A percentile compares a stretch with the other conserved stretches of the same genome.
Evolutionary conservation across 2,329 filamentous ascomycete species (phyloP).

Genomic region (Colletotrichum sp.): DNA sequence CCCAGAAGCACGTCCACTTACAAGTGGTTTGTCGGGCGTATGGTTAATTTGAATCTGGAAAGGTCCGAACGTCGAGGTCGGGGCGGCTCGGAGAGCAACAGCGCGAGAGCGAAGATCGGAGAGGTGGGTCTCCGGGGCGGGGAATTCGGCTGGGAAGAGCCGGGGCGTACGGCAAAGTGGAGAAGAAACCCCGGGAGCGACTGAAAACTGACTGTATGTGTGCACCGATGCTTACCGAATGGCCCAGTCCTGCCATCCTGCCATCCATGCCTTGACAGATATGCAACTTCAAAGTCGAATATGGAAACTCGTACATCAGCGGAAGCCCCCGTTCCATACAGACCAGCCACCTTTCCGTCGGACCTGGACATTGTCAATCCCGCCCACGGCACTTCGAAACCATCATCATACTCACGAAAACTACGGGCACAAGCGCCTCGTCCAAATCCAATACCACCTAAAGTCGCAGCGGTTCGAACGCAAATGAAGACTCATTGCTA

Average conservation of each 20-base stretch:
- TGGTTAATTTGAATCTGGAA: not conserved
- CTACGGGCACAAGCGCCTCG: not conserved
- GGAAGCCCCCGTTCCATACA: not conserved
- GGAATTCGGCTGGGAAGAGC: not conserved
- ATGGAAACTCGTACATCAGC: not conserved
- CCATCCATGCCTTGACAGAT: not conserved
- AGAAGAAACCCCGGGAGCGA: not conserved
- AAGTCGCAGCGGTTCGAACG: not conserved
- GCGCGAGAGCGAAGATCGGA: not conserved
- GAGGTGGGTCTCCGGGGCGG: not conserved
- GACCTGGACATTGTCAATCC: not conserved
- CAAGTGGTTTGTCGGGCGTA: not conserved
- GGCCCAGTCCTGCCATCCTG: not conserved
- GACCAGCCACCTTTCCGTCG: not conserved
- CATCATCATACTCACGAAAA: not conserved
- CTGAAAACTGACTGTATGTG: not conserved
- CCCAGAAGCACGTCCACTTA: not conserved
- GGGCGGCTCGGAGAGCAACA: not conserved
- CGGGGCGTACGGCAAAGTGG: not conserved
- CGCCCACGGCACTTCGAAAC: not conserved
- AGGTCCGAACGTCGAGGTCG: not conserved
- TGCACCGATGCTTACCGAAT: not conserved
- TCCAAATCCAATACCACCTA: not conserved
- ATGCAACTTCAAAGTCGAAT: not conserved
- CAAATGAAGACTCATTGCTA: not conserved